Percentiles rank a stretch among this genome's conserved stretches.
Evolutionary conservation across 768 basidiomycete species (phyloP).

Genomic region (Cubamyces lactineus): DNA sequence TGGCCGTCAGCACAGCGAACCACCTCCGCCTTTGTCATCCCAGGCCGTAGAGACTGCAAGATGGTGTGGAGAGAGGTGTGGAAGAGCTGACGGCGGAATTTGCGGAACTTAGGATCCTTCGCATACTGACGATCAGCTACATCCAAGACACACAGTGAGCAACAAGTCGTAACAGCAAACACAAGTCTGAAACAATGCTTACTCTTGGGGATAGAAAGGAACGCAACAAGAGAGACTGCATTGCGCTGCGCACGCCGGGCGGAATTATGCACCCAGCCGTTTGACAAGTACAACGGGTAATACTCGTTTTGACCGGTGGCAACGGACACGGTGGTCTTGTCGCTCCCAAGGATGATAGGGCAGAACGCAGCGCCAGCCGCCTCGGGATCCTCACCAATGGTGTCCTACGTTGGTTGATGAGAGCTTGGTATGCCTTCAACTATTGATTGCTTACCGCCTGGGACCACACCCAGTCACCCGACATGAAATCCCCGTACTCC

Average conservation of each 20-base stretch:
- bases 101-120: background rate
- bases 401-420: background rate
- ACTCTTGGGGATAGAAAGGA: slow-evolving; percentile 40
- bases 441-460: background rate
- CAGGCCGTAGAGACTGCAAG: background rate
- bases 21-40: slow-evolving; percentile 17
- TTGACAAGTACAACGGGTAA: slow-evolving; percentile 33
- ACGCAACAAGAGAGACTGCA: slow-evolving; percentile 25
- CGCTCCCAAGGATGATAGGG: background rate
- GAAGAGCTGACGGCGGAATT: slow-evolving; percentile 4
- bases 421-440: background rate
- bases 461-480: slow-evolving; percentile 12
- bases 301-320: slow-evolving; percentile 34
- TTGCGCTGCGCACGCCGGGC: slow-evolving; percentile 28
- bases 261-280: slow-evolving; percentile 29
- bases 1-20: slow-evolving; percentile 32
- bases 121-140: background rate
- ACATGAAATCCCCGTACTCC: slow-evolving; percentile 25
- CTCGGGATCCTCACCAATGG: background rate
- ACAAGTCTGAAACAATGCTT: background rate
- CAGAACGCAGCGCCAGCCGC: background rate
- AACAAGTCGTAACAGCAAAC: background rate
- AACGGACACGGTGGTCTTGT: slow-evolving; percentile 31
- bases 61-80: background rate
- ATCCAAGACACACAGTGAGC: no score